Conservation (phyloP, 2,329 filamentous ascomycete genomes). For the Chaetothyriales sp. region DNA sequence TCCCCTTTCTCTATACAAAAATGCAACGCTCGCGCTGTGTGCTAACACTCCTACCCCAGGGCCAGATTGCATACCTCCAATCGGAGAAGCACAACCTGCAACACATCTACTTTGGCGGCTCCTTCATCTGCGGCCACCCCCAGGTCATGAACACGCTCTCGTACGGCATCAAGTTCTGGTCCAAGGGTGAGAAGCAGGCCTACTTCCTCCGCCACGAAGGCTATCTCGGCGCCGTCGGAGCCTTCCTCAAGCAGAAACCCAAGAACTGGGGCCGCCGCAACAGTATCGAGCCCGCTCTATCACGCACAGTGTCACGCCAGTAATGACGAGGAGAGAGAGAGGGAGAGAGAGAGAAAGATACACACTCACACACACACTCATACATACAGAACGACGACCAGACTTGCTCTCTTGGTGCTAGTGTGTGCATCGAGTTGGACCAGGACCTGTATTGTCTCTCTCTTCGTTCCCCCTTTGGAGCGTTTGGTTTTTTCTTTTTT, state of each 20-base stretch:
- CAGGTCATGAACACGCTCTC: slow-evolving; percentile 97
- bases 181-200: slow-evolving; percentile 79
- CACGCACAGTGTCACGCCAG: not conserved
- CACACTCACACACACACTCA: too few relatives aligned
- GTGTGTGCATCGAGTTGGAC: too few relatives aligned
- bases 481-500: too few relatives aligned
- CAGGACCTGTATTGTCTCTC: too few relatives aligned
- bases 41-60: slow-evolving; percentile 67
- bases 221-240: slow-evolving; percentile 84
- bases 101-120: slow-evolving; percentile 94
- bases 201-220: slow-evolving; percentile 94
- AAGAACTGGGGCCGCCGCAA: slow-evolving; percentile 77
- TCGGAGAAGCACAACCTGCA: slow-evolving; percentile 83
- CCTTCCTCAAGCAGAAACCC: slow-evolving; percentile 82
- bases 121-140: slow-evolving; percentile 86
- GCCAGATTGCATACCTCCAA: slow-evolving; percentile 94
- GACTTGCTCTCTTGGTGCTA: too few relatives aligned
- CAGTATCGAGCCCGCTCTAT: slow-evolving; percentile 46
- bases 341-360: too few relatives aligned
- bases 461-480: too few relatives aligned
- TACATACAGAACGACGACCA: too few relatives aligned
- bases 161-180: slow-evolving; percentile 97
- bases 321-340: too few relatives aligned
- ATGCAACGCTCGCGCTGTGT: too few relatives aligned
- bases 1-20: too few relatives aligned